A percentile compares a stretch with the other conserved stretches of the same genome.
These are phyloP conservation scores for Podila epigama DNA, from an alignment of 192 early-diverging fungal species.

Conservation along the genomic window DNA sequence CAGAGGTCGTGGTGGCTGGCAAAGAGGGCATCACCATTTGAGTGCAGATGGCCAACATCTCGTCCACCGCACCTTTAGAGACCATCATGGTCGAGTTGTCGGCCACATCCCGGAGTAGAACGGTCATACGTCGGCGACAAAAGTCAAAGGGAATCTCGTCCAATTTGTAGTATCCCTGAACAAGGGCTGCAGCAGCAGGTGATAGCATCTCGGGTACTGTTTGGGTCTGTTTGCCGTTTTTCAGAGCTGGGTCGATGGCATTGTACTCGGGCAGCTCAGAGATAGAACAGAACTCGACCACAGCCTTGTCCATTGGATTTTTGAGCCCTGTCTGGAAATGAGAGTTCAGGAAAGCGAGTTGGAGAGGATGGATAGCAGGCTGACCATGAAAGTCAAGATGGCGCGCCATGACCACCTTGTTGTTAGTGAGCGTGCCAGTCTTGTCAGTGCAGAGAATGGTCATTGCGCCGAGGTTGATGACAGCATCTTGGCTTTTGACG, in stretches of 20 bases:
- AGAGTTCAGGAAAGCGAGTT: slow-evolving; percentile 54
- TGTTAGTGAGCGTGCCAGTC: slow-evolving; percentile 57
- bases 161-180: slow-evolving; percentile 23
- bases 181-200: slow-evolving; percentile 16
- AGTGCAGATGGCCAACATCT: slow-evolving; percentile 51
- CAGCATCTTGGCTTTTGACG: slow-evolving; percentile 55
- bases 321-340: slow-evolving; percentile 57
- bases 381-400: slow-evolving; percentile 43
- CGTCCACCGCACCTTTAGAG: slow-evolving; percentile 59
- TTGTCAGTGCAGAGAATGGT: slow-evolving; percentile 58
- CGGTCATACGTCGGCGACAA: slow-evolving; percentile 58
- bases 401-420: slow-evolving; percentile 50
- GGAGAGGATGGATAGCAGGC: slow-evolving; percentile 17
- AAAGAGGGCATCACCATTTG: slow-evolving; percentile 31
- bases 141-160: slow-evolving; percentile 66
- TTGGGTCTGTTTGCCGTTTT: slow-evolving; percentile 3
- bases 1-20: background rate
- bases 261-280: slow-evolving; percentile 23
- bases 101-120: slow-evolving; percentile 40
- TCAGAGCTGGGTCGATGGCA: background rate
- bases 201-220: slow-evolving; percentile 1
- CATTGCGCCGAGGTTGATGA: slow-evolving; percentile 58
- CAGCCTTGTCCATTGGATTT: slow-evolving; percentile 56
- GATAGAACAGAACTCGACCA: slow-evolving; percentile 48
- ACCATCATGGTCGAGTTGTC: slow-evolving; percentile 25